Evolutionary conservation across 768 basidiomycete species (phyloP).

Genomic region (Leucogyrophana mollusca): DNA sequence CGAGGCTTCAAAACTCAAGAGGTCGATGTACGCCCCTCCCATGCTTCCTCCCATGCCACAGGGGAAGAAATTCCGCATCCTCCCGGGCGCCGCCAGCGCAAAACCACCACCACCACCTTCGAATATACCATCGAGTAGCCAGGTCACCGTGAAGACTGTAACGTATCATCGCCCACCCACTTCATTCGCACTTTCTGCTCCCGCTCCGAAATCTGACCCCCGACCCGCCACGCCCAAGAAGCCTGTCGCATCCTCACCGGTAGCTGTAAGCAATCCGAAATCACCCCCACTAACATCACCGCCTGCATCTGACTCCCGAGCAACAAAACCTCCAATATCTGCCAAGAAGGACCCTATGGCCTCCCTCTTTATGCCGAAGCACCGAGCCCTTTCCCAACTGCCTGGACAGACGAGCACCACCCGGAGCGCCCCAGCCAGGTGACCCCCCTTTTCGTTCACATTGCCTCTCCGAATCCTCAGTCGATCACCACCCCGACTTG

Average conservation of each 20-base stretch:
- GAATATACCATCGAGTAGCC: constrained; percentile 27
- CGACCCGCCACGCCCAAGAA: constrained; percentile 7
- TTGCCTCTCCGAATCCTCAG: no score
- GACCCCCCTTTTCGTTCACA: constrained; percentile 6
- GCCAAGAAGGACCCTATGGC: constrained; percentile 65
- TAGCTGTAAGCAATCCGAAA: constrained; percentile 10
- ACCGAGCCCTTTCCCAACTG: constrained; percentile 58
- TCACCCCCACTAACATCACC: constrained; percentile 9
- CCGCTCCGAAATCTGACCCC: constrained; percentile 10
- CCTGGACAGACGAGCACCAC: constrained; percentile 32
- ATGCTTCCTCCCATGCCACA: constrained; percentile 52
- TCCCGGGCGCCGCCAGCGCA: constrained; percentile 32
- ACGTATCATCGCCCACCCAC: constrained; percentile 34
- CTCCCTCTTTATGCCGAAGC: constrained; percentile 71
- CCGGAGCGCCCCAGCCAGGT: constrained; percentile 21
- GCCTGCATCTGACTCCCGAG: constrained; percentile 9
- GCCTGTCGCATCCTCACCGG: constrained; percentile 30
- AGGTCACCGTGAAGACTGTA: constrained; percentile 54
- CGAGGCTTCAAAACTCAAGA: constrained; percentile 68
- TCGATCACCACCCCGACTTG: no score
- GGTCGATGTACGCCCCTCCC: constrained; percentile 53
- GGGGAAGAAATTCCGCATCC: constrained; percentile 43
- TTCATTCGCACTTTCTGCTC: constrained; percentile 11
- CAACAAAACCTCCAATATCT: constrained; percentile 32
- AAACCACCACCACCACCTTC: constrained; percentile 35